Percentiles rank a stretch among this genome's conserved stretches.
Conservation (phyloP, 148 eudicot species). For the Rhododendron kiyosumense region DNA sequence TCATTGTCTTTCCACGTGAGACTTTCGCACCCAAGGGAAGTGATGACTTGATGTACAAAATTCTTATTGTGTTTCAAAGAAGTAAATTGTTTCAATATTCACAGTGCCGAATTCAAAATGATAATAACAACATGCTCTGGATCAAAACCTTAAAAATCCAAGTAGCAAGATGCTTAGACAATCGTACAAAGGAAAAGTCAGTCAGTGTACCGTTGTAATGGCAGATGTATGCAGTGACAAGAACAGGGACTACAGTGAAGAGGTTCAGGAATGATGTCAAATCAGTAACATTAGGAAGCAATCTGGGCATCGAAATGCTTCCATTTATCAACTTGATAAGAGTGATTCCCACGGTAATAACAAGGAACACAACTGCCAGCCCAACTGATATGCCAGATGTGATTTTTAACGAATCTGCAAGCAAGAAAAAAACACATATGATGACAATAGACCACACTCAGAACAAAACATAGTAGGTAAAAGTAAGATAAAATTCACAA, state of each 20-base stretch:
- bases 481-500: neutral
- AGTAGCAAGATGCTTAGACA: neutral
- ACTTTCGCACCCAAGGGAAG: neutral
- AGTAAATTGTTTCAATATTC: neutral
- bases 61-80: neutral
- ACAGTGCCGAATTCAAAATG: neutral
- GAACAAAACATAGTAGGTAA: neutral
- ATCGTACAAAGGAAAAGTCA: neutral
- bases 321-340: constrained; percentile 64
- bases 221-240: constrained; percentile 89
- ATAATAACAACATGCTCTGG: neutral
- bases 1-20: neutral
- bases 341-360: constrained; percentile 62
- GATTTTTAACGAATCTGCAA: constrained; percentile 76
- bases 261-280: constrained; percentile 56
- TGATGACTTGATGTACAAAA: neutral
- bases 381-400: constrained; percentile 85
- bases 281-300: constrained; percentile 58
- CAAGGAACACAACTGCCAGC: constrained; percentile 71
- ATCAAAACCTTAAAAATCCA: neutral
- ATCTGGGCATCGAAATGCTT: constrained; percentile 51
- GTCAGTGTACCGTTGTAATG: constrained; percentile 73
- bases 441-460: neutral
- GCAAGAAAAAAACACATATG: neutral
- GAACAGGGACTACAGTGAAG: constrained; percentile 85